A percentile compares a stretch with the other conserved stretches of the same genome.
Evolutionary conservation across 371 early-diverging fungal species (phyloP).

Genomic region (Actinomucor elegans): DNA sequence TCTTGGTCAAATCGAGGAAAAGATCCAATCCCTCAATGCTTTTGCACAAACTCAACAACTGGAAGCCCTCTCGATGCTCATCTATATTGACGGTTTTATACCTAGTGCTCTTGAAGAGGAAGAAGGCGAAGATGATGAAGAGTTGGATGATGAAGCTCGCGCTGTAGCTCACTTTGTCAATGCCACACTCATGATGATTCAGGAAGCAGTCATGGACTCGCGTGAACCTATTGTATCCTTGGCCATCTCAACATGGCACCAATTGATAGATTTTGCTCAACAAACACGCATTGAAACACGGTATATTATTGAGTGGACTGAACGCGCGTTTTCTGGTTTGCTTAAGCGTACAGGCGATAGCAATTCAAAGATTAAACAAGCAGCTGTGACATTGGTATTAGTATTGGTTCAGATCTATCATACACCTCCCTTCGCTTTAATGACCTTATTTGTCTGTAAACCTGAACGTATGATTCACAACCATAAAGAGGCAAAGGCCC

Average conservation of each 20-base stretch:
- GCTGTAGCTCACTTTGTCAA: constrained; percentile 36
- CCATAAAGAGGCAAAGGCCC: constrained; percentile 35
- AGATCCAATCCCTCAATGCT: constrained; percentile 27
- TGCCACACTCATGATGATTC: constrained; percentile 61
- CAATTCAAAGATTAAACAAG: constrained; percentile 58
- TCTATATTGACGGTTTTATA: background rate
- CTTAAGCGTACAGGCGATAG: constrained; percentile 62
- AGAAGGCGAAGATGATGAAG: constrained; percentile 11
- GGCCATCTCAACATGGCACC: constrained; percentile 56
- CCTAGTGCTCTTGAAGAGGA: background rate
- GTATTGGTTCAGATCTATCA: constrained; percentile 55
- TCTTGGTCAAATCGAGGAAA: constrained; percentile 34
- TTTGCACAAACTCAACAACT: constrained; percentile 15
- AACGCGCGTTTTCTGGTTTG: constrained; percentile 53
- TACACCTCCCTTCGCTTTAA: constrained; percentile 45
- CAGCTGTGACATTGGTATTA: constrained; percentile 51
- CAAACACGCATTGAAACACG: constrained; percentile 2
- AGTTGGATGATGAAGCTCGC: background rate
- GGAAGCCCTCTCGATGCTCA: background rate
- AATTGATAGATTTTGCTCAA: constrained; percentile 39
- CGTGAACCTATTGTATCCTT: constrained; percentile 57
- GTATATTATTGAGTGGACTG: constrained; percentile 46
- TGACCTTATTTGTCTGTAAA: constrained; percentile 51
- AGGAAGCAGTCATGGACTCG: constrained; percentile 62
- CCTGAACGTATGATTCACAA: constrained; percentile 41